Conservation (phyloP, 305 asterid species). For the Striga hermonthica region DNA sequence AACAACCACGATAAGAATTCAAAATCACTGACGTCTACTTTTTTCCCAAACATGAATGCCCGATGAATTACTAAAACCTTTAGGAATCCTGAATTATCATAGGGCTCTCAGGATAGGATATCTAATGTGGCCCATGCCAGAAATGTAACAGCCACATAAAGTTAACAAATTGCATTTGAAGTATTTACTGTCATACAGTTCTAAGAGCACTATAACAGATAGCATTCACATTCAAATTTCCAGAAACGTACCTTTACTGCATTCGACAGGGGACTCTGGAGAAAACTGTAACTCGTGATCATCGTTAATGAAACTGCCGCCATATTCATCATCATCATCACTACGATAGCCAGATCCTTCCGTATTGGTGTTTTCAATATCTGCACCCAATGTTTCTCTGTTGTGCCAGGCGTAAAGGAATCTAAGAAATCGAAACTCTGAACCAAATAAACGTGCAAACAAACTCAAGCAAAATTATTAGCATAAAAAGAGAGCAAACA, state of each 20-base stretch:
- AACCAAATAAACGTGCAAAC: conserved; percentile 9
- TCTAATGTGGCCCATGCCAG: no score
- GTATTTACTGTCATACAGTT: conserved; percentile 15
- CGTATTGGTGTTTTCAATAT: conserved; percentile 60
- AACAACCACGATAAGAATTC: conserved; percentile 18
- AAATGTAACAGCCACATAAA: not conserved
- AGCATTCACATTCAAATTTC: not conserved
- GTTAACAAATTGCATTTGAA: conserved; percentile 1
- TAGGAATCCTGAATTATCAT: conserved; percentile 6
- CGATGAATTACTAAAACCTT: conserved; percentile 2
- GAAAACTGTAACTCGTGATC: conserved; percentile 35
- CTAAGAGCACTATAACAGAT: conserved; percentile 12
- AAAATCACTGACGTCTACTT: conserved; percentile 21
- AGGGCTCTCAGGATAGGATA: conserved; percentile 14
- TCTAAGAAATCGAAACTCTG: conserved; percentile 9
- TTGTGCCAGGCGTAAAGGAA: conserved; percentile 44
- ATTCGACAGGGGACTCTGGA: conserved; percentile 45
- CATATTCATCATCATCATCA: conserved; percentile 65
- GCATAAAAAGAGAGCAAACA: conserved; percentile 10
- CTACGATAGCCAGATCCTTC: conserved; percentile 48
- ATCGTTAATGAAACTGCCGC: conserved; percentile 75
- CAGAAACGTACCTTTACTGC: conserved; percentile 43
- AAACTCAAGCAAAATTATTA: conserved; percentile 1
- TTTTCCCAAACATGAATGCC: not conserved
- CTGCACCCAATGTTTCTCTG: conserved; percentile 81